Conservation (phyloP, 176 grass and related monocot species). For the Oryza rufipogon region DNA sequence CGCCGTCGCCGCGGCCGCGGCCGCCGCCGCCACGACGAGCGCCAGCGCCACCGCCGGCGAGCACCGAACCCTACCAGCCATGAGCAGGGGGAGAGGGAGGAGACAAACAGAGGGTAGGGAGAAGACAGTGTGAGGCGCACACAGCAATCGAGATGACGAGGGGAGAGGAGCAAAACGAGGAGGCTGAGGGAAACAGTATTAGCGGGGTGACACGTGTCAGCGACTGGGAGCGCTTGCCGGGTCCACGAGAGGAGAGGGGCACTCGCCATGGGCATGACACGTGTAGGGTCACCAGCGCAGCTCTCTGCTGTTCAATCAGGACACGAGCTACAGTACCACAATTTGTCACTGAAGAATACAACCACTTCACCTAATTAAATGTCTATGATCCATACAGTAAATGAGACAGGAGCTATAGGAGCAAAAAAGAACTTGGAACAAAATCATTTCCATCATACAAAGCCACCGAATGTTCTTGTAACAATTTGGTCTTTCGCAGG, state of each 20-base stretch:
- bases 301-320: not conserved
- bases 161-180: not conserved
- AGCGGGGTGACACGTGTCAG: conserved; percentile 24
- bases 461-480: conserved; percentile 24
- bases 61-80: conserved; percentile 29
- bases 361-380: not conserved
- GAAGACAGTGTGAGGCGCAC: not conserved
- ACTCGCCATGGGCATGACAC: not conserved
- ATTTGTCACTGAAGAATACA: not conserved
- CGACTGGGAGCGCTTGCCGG: conserved; percentile 35
- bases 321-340: not conserved
- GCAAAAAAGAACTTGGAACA: not conserved
- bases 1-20: not conserved
- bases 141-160: not conserved
- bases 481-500: conserved; percentile 38
- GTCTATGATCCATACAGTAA: not conserved
- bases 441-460: conserved; percentile 43
- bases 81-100: not conserved
- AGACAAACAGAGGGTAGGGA: not conserved
- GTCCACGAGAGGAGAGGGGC: not conserved
- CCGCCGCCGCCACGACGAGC: not conserved
- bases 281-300: not conserved
- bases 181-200: not conserved
- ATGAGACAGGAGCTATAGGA: not conserved
- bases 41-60: conserved; percentile 28